Evolutionary conservation across 305 asterid genomes (phyloP), one percentile per base, ranked within the genome.

Genomic region (Plantago coronopus): DNA sequence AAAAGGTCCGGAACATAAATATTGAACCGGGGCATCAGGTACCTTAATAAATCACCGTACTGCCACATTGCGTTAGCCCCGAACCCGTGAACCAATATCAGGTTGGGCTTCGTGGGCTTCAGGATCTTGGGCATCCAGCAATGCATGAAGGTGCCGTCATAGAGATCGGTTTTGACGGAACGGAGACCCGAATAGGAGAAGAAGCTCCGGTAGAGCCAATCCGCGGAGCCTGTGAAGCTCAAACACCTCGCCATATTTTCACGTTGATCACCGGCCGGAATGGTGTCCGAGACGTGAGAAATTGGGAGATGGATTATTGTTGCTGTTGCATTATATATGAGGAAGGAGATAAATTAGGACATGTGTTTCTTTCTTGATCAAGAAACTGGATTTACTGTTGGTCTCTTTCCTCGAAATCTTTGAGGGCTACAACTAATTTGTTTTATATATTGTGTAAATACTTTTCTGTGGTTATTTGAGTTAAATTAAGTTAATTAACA

Each of bases 1-100:
- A 89, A 79, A 29, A 89, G 82, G 48, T 89, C 97, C 17, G 97
- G 97, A 9, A 89, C 94, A 79, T 89, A 89, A 59, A 88, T 71
- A 74, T 91, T 91, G 85, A 76, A 91, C 10, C 81, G 79, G 53
- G 95, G 83, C 78, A 78, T 70, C 64, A 91, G 79, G 76, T 82
- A 88, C 65, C 85, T 74, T 69, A 91, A 86, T 42, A 86, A 58
- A 2, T 86, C 95, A 13, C 94, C 89, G 83, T 86, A 91, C 72
- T 91, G 98, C 98, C 98, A 88, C 98, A 88, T 88, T 13, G 96
- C 96, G 54, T 91, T 88, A 71, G 96, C 98, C 21, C 98, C 98
- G 69, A 91, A 88, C 4, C 98, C 96, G 68, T 91, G 98, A 9
- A 91, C 71, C 65, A 91, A 67, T 17, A 88, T 27, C n/a, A 91